Conservation (phyloP, 306 rosid genomes). For the Quillaja saponaria region DNA sequence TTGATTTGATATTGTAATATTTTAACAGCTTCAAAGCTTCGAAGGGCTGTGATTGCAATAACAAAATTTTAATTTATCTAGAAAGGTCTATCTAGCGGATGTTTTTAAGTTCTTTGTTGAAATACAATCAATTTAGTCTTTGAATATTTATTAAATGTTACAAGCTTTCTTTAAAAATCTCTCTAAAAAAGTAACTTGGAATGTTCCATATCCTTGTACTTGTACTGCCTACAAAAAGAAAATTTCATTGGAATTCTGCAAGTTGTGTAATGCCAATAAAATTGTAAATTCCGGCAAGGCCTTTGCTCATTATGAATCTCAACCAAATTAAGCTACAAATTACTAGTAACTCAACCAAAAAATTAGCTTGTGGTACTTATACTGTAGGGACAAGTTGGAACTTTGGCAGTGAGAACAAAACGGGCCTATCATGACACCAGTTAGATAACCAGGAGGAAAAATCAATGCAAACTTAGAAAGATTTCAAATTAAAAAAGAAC, state of each 20-base stretch:
- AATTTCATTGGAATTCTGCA: conserved; percentile 21
- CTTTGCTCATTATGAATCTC: conserved; percentile 3
- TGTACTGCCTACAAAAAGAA: conserved; percentile 6
- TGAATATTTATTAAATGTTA: no score
- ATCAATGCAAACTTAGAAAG: conserved; percentile 22
- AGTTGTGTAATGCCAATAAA: conserved; percentile 26
- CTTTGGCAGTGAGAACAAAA: conserved; percentile 8
- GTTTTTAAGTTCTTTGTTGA: no score
- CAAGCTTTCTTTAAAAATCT: no score
- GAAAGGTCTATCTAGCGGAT: no score
- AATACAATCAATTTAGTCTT: no score
- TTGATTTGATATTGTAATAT: no score
- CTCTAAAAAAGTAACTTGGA: conserved; percentile 3
- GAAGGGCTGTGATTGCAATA: no score
- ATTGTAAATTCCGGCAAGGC: conserved; percentile 27
- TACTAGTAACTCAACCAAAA: background rate
- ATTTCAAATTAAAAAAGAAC: conserved; percentile 4
- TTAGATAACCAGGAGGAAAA: conserved; percentile 22
- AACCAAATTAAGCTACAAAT: conserved; percentile 15
- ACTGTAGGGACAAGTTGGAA: conserved; percentile 1
- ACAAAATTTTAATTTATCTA: no score
- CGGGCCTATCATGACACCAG: conserved; percentile 18
- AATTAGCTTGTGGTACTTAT: conserved; percentile 9
- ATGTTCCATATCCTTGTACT: conserved; percentile 8
- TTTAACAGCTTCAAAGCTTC: no score